Percentiles rank a stretch among this genome's conserved stretches.
These are phyloP conservation scores for Eucalyptus melliodora DNA, from an alignment of 345 rosid species.

Conservation along the genomic window DNA sequence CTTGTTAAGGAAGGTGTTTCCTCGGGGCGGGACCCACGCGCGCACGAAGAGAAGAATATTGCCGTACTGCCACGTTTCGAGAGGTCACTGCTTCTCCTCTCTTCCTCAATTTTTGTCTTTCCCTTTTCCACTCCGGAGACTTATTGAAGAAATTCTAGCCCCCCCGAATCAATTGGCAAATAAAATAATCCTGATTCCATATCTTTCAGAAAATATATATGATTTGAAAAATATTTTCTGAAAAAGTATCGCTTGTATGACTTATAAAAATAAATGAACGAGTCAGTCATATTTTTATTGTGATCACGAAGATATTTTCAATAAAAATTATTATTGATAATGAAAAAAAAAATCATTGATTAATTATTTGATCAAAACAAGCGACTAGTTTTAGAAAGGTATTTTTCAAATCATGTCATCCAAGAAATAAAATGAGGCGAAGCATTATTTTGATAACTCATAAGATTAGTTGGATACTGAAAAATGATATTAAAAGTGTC, in stretches of 20 bases:
- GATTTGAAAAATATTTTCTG: accelerated
- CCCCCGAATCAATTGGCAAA: neutral
- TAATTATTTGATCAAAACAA: accelerated
- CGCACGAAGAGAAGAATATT: neutral
- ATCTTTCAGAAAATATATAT: too few species aligned
- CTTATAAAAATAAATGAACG: too few species aligned
- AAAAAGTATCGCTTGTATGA: accelerated
- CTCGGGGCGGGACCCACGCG: neutral
- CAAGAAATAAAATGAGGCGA: too few species aligned
- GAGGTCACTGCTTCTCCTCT: neutral
- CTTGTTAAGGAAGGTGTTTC: neutral
- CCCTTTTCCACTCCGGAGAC: too few species aligned
- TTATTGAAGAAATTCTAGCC: neutral
- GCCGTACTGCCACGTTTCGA: neutral
- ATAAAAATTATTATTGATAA: too few species aligned
- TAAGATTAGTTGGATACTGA: neutral
- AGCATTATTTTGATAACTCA: accelerated
- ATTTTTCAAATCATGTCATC: neutral
- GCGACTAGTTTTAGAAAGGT: accelerated
- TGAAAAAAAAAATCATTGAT: accelerated
- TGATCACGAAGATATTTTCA: neutral
- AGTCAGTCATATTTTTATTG: too few species aligned
- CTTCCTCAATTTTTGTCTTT: too few species aligned
- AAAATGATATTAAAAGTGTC: accelerated
- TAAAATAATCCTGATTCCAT: neutral